A percentile compares a stretch with the other conserved stretches of the same genome.
phyloP scores from a whole-genome alignment of 305 asterid species.

The Nicotiana rustica region DNA sequence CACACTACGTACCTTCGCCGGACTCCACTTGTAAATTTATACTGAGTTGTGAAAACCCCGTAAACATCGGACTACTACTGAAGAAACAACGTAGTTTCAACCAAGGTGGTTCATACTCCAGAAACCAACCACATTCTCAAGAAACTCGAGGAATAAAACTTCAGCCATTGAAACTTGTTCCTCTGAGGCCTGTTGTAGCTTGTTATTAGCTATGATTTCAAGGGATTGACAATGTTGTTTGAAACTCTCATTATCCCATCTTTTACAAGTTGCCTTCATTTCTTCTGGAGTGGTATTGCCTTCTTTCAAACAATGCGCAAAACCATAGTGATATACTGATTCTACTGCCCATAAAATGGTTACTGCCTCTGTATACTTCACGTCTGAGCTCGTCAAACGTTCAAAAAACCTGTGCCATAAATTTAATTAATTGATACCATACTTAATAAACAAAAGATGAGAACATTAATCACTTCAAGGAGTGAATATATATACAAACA shows the following conservation, averaged over 20 bases:
- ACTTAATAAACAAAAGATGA: neutral
- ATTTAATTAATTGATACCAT: neutral
- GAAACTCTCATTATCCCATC: neutral
- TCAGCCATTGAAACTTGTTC: neutral
- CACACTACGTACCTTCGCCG: too few relatives aligned
- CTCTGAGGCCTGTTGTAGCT: neutral
- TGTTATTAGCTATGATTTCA: conserved; percentile 12
- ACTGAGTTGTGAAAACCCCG: too few relatives aligned
- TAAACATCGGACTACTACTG: neutral
- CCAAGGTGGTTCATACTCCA: neutral
- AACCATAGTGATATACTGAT: conserved; percentile 19
- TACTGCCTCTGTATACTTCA: conserved; percentile 9
- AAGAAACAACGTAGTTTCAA: neutral
- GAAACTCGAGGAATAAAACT: neutral
- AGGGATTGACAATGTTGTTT: conserved; percentile 1
- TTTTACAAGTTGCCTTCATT: conserved; percentile 8
- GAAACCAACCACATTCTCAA: conserved; percentile 23
- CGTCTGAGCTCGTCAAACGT: neutral
- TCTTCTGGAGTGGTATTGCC: neutral
- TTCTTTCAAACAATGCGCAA: neutral
- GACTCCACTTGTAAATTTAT: too few relatives aligned
- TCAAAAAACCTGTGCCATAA: neutral
- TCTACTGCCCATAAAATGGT: conserved; percentile 33
- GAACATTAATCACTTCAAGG: neutral
- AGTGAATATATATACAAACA: neutral